Percentiles rank a stretch among this genome's conserved stretches.
Evolutionary conservation across 2,329 filamentous ascomycete genomes (phyloP).

Genomic region (Nothophaeocryptopus gaeumannii): DNA sequence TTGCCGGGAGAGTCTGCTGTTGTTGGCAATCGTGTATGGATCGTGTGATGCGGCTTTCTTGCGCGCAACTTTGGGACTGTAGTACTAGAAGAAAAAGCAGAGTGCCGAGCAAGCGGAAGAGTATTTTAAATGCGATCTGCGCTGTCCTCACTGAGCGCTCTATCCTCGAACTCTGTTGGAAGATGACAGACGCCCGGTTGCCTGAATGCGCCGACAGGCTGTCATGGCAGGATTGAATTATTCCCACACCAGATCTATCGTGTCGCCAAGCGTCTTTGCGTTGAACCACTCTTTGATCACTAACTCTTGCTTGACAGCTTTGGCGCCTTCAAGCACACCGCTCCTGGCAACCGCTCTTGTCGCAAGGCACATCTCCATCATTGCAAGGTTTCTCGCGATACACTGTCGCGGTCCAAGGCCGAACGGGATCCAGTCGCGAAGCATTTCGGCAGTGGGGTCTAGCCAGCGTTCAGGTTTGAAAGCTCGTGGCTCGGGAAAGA

Average conservation of each 20-base stretch:
- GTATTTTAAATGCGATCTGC: too few relatives aligned
- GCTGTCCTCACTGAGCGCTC: too few relatives aligned
- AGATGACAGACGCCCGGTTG: too few relatives aligned
- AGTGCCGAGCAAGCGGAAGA: too few relatives aligned
- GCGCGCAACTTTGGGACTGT: too few relatives aligned
- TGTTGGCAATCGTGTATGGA: too few relatives aligned
- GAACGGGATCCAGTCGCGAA: constrained; percentile 49
- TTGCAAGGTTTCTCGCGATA: constrained; percentile 51
- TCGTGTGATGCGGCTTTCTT: too few relatives aligned
- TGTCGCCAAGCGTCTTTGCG: constrained; percentile 50
- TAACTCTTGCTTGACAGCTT: constrained; percentile 40
- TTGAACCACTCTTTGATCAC: constrained; percentile 59
- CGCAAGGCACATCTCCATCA: constrained; percentile 43
- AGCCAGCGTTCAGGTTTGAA: constrained; percentile 54
- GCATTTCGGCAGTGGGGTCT: constrained; percentile 38
- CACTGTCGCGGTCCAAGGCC: constrained; percentile 50
- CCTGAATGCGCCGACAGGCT: too few relatives aligned
- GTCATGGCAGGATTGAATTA: neutral
- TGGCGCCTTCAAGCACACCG: constrained; percentile 47
- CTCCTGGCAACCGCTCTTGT: constrained; percentile 44
- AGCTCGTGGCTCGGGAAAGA: constrained; percentile 43
- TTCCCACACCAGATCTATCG: constrained; percentile 42
- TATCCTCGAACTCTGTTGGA: too few relatives aligned
- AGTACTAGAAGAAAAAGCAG: too few relatives aligned
- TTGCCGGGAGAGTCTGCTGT: too few relatives aligned